Conservation (phyloP, 225 moss, liverwort and hornwort genomes). For the Straminergon stramineum region DNA sequence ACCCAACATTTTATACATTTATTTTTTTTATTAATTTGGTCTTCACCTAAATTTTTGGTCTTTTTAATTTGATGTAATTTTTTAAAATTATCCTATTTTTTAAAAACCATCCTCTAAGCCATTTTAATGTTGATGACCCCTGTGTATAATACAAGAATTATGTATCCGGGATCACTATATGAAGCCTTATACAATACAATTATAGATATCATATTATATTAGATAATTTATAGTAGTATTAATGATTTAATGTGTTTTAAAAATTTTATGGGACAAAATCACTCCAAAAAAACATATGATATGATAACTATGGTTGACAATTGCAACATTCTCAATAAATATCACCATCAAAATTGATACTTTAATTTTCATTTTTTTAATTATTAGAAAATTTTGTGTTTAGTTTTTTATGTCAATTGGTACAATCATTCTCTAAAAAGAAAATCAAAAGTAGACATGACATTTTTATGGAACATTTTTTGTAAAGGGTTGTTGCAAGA, state of each 20-base stretch:
- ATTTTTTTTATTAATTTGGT: no score
- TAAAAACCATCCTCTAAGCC: no score
- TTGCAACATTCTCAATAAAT: not conserved
- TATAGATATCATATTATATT: not conserved
- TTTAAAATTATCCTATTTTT: no score
- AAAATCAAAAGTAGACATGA: not conserved
- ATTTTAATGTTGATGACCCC: no score
- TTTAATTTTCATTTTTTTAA: not conserved
- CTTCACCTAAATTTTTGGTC: no score
- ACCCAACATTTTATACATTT: no score
- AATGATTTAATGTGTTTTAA: not conserved
- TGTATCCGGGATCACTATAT: no score
- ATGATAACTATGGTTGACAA: not conserved
- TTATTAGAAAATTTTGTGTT: not conserved
- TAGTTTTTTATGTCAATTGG: rapidly evolving
- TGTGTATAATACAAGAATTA: no score
- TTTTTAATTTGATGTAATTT: no score
- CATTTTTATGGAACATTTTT: not conserved
- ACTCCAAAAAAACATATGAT: not conserved
- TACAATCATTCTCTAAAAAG: not conserved
- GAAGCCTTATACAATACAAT: not conserved
- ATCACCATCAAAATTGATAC: not conserved
- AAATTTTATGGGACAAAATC: not conserved
- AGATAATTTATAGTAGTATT: not conserved
- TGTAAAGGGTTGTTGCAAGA: no score